Evolutionary conservation across 768 basidiomycete genomes (phyloP), one percentile per base, ranked within the genome.

Genomic region (Pleurotus citrinopileatus): DNA sequence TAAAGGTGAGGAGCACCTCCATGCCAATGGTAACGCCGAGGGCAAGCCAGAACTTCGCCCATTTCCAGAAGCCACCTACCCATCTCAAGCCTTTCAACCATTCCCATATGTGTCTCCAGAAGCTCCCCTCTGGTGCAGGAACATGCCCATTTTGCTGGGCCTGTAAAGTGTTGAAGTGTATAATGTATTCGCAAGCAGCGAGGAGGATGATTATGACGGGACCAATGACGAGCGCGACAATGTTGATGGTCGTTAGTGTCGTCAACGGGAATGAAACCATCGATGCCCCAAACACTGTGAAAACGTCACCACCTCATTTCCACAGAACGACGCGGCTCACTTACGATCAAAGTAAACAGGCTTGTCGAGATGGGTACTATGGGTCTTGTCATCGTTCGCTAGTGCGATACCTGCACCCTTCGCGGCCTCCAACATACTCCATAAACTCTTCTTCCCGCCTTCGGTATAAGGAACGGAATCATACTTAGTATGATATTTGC

Each of bases 371-470:
- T 51, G 53, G 3, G 52, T 59, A 4, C 36, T 60, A 51, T 63
- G 57, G 38, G 60, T 65, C 52, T 48, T 55, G 52, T 71, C 72
- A 42, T 71, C 67, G 38, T 85, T 78, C 22, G 86, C 69, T 26
- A 93, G 66, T 2, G 73, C 73, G 5, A 75, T 43, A 6, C 84
- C 87, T 0, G 83, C 81, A 2, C 75, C 80, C 46, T 74, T 68
- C 0, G 82, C 71, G 1, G 77, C 74, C 57, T 92, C 87, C 80
- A 93, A 80, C 85, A 91, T 89, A 2, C 82, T 76, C 89, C 90
- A 93, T 7, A 94, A 69, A 6, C 86, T 71, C 29, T 63, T 59
- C 29, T 66, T 71, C 54, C 70, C 76, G 0, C 84, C 85, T 2
- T 72, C 64, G 26, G 76, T 83, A 47, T 79, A 79, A 5, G 85